phyloP scores from a whole-genome alignment of 345 rosid species.

The Camelina hispida region DNA sequence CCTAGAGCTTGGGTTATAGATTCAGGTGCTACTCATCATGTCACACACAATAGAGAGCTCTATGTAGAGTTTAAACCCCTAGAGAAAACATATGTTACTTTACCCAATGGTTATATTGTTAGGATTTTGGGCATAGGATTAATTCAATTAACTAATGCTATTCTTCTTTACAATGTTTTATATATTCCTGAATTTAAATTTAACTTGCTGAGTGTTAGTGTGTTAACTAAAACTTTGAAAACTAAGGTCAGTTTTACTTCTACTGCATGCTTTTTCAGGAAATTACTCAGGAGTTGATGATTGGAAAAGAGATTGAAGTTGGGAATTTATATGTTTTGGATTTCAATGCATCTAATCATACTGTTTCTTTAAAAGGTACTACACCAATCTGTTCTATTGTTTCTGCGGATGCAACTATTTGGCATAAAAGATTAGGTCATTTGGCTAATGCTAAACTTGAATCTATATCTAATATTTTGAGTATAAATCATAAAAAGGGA shows the following conservation, averaged over 20 bases:
- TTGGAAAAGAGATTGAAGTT: not conserved
- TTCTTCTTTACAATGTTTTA: not conserved
- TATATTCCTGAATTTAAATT: not conserved
- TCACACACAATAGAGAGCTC: not conserved
- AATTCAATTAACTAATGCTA: not conserved
- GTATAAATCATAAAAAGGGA: not conserved
- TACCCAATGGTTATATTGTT: not conserved
- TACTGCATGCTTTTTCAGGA: not conserved
- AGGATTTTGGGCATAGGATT: not conserved
- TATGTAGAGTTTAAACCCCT: not conserved
- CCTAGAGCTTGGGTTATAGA: not conserved
- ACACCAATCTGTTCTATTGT: not conserved
- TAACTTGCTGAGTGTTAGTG: not conserved
- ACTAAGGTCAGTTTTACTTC: not conserved
- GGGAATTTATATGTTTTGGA: not conserved
- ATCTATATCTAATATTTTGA: rapidly evolving
- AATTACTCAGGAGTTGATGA: not conserved
- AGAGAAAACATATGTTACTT: not conserved
- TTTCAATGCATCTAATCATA: not conserved
- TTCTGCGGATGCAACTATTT: not conserved
- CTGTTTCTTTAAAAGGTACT: not conserved
- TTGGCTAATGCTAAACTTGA: not conserved
- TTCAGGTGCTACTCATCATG: conserved; percentile 2
- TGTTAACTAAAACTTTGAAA: not conserved
- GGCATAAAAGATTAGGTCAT: not conserved